Base-by-base conservation (phyloP, 2,329 filamentous ascomycete genomes). In the Clarireedia monteithiana region DNA sequence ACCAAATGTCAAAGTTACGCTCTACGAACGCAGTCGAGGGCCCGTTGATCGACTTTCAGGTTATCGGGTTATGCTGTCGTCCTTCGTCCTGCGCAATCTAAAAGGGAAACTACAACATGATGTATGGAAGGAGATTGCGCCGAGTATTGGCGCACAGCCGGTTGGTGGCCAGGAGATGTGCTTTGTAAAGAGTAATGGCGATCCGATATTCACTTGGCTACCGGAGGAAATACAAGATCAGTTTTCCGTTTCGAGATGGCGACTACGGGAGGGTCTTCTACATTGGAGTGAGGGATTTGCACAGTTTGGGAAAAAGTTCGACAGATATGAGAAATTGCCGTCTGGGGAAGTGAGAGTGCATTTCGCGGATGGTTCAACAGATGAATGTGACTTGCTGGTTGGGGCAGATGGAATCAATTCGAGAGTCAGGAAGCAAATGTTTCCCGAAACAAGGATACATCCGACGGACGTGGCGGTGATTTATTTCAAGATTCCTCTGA, bases 321-420 rank as follows among this genome's bases (percentile, higher is more conserved):
- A 64, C 53, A 45, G 52, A 6, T 63, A 72, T 12, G 58, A 64
- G 39, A 72, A 53, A 50, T 34, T 51, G 58, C 65, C 5, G 53
- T 63, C 59, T 12, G 62, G 60, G 4, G 52, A 54, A 20, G 72
- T 79, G 0, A 59, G 67, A 2, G 73, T 75, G 0, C 55, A 60
- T 2, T 74, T 83, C 53, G 68, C 69, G 1, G 70, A 79, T 55
- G 77, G 76, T 2, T 65, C 64, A 10, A 68, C 61, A 0, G 71
- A 73, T 7, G 65, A 62, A 0, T 83, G 72, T 49, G 79, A 83
- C 60, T 63, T 83, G 0, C 59, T 83, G 0, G 73, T 83, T 44
- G 79, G 76, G 5, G 79, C 80, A 3, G 81, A 84, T 57, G 81
- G 81, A 0, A 73, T 77, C 45, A 69, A 74, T 5, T 83, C 79